Conservation (phyloP, 2,329 filamentous ascomycete genomes). For the Ophiostoma pallidulum region DNA sequence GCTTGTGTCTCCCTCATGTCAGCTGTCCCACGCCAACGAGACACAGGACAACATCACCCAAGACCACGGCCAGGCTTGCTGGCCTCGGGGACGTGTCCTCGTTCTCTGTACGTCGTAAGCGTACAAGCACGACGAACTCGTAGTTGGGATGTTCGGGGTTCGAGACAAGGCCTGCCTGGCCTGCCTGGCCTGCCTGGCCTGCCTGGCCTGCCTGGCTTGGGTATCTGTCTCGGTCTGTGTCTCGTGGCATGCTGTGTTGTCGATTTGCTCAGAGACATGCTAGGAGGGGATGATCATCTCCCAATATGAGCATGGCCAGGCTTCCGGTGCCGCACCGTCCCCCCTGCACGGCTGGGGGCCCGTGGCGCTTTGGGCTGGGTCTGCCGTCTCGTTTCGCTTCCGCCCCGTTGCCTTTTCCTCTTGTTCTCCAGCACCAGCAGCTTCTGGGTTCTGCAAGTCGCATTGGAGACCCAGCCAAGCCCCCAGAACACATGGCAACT, state of each 20-base stretch:
- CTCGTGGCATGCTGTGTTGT: no score
- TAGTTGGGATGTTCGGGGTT: no score
- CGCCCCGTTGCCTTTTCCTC: no score
- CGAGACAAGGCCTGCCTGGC: neutral
- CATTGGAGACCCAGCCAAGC: neutral
- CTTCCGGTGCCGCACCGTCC: neutral
- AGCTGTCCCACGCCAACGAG: neutral
- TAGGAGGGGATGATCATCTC: slow-evolving; percentile 6
- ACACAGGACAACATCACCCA: neutral
- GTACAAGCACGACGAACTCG: no score
- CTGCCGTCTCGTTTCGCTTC: neutral
- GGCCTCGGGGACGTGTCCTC: slow-evolving; percentile 5
- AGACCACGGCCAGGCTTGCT: neutral
- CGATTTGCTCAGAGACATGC: no score
- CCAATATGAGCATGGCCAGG: neutral
- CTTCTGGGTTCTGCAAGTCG: no score
- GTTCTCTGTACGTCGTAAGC: no score
- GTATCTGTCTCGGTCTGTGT: neutral
- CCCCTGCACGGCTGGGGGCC: neutral
- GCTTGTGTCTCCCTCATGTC: neutral
- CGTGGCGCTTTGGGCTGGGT: neutral
- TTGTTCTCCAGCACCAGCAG: slow-evolving; percentile 1
- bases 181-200: no score
- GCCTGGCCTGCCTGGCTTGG: no score
- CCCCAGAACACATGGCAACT: slow-evolving; percentile 4